Conservation (phyloP, 805 yeast genomes). For the Blastobotrys americana region DNA sequence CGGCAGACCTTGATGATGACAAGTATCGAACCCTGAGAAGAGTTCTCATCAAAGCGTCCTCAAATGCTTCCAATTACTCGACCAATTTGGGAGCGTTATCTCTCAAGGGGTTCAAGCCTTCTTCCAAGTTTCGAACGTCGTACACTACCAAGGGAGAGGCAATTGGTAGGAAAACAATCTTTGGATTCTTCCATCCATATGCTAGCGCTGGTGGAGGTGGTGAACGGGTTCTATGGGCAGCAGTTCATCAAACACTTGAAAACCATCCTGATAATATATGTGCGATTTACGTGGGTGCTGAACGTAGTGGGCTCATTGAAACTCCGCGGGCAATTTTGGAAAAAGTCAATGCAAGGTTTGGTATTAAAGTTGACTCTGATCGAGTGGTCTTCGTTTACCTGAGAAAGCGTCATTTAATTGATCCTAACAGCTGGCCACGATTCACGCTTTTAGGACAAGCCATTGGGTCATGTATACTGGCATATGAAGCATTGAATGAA, state of each 20-base stretch:
- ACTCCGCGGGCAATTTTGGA: slow-evolving; percentile 41
- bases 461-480: slow-evolving; percentile 62
- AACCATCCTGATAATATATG: slow-evolving; percentile 45
- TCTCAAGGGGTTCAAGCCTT: neutral
- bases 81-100: neutral
- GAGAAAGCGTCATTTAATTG: slow-evolving; percentile 51
- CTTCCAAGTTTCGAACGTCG: slow-evolving; percentile 7
- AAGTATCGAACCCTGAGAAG: neutral
- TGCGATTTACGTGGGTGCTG: slow-evolving; percentile 67
- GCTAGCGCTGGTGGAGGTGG: slow-evolving; percentile 99
- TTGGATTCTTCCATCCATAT: slow-evolving; percentile 92
- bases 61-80: neutral
- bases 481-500: slow-evolving; percentile 60
- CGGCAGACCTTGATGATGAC: neutral
- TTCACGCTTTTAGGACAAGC: slow-evolving; percentile 86
- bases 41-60: neutral
- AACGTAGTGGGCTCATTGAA: slow-evolving; percentile 27
- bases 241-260: slow-evolving; percentile 62
- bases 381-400: slow-evolving; percentile 60
- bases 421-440: slow-evolving; percentile 64
- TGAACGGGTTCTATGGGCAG: slow-evolving; percentile 93
- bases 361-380: slow-evolving; percentile 37
- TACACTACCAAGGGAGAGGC: slow-evolving; percentile 16
- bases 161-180: slow-evolving; percentile 38
- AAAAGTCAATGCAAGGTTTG: slow-evolving; percentile 42